Percentiles rank a stretch among this genome's conserved stretches.
Conservation (phyloP, 2,329 filamentous ascomycete species). For the Microascus cirrosus region DNA sequence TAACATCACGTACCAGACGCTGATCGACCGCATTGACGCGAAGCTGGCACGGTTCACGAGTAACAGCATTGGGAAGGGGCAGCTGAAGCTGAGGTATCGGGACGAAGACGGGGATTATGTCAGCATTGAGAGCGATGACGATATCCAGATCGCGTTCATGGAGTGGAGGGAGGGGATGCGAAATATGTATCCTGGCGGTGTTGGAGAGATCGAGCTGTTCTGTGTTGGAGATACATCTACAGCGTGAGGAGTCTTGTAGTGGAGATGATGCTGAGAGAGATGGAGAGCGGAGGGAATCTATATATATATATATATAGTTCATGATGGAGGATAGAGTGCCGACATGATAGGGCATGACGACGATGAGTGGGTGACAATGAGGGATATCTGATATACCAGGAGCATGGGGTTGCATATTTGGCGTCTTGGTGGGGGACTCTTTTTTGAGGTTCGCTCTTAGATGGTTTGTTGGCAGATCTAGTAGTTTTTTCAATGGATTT, state of each 20-base stretch:
- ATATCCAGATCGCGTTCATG: slow-evolving; percentile 90
- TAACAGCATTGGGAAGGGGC: slow-evolving; percentile 71
- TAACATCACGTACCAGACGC: slow-evolving; percentile 86
- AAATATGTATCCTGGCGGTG: slow-evolving; percentile 50
- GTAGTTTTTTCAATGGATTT: too few relatives aligned
- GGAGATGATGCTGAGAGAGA: background rate
- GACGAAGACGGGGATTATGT: slow-evolving; percentile 92
- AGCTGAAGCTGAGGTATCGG: slow-evolving; percentile 77
- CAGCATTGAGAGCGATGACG: slow-evolving; percentile 88
- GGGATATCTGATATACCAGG: background rate
- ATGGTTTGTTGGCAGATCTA: too few relatives aligned
- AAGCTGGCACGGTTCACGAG: slow-evolving; percentile 82
- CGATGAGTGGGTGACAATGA: background rate
- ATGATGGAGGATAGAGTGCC: background rate
- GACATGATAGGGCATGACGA: too few relatives aligned
- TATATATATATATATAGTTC: background rate
- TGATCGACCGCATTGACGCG: slow-evolving; percentile 91
- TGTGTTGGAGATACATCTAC: slow-evolving; percentile 46
- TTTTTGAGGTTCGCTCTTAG: background rate
- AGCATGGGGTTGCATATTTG: background rate
- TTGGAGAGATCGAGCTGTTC: slow-evolving; percentile 85
- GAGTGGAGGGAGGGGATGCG: slow-evolving; percentile 71
- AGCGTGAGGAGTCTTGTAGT: background rate
- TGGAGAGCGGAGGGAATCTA: background rate
- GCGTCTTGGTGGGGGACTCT: background rate